phyloP scores from a whole-genome alignment of 495 filamentous ascomycete genomes.

The Hyaloscypha bicolor region DNA sequence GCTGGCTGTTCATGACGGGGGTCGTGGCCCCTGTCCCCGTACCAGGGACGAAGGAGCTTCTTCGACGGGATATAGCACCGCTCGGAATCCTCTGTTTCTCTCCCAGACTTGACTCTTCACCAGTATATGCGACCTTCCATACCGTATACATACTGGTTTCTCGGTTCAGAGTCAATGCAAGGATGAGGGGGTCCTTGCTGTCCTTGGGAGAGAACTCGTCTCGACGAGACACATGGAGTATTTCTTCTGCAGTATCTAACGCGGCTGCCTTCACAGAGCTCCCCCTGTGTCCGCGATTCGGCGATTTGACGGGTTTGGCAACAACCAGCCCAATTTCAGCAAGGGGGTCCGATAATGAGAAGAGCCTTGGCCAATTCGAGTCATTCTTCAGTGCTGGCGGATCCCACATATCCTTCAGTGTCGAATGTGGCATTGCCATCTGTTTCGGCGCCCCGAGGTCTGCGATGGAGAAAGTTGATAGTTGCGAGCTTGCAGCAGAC shows the following conservation, averaged over 20 bases:
- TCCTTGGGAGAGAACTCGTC: slow-evolving; percentile 26
- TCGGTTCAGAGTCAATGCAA: slow-evolving; percentile 81
- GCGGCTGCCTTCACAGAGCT: slow-evolving; percentile 36
- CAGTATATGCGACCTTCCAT: slow-evolving; percentile 73
- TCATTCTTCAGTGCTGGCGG: slow-evolving; percentile 46
- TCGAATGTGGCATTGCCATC: slow-evolving; percentile 45
- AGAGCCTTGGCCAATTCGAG: slow-evolving; percentile 74
- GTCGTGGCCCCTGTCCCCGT: slow-evolving; percentile 79
- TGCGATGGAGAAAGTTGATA: slow-evolving; percentile 54
- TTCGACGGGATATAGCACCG: slow-evolving; percentile 63
- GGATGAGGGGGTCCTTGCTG: slow-evolving; percentile 53
- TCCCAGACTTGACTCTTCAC: slow-evolving; percentile 52
- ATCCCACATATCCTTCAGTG: slow-evolving; percentile 52
- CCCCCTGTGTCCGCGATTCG: slow-evolving; percentile 29
- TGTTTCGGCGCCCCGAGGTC: slow-evolving; percentile 51
- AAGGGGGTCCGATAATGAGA: slow-evolving; percentile 84
- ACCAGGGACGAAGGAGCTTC: slow-evolving; percentile 84
- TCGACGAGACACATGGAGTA: slow-evolving; percentile 71
- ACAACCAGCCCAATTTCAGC: slow-evolving; percentile 85
- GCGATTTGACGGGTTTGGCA: slow-evolving; percentile 38
- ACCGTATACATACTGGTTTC: slow-evolving; percentile 73
- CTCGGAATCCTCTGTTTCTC: slow-evolving; percentile 42
- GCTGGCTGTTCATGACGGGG: slow-evolving; percentile 60
- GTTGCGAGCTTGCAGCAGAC: slow-evolving; percentile 43
- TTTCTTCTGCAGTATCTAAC: slow-evolving; percentile 72